Evolutionary conservation across 2,329 filamentous ascomycete genomes (phyloP), one percentile per base, ranked within the genome.

Genomic region (Monilinia vaccinii-corymbosi): DNA sequence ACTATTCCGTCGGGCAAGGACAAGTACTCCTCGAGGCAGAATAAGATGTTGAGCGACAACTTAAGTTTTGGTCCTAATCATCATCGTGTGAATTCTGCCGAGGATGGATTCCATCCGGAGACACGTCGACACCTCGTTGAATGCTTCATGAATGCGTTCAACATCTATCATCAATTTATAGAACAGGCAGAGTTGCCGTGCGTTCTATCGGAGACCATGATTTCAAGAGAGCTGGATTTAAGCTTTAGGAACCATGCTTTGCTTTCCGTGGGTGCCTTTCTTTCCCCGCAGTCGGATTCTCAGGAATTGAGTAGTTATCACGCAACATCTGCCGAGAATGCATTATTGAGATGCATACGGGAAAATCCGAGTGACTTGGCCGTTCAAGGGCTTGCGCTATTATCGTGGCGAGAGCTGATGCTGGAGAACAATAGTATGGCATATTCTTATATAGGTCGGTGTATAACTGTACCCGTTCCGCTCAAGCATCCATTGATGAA

Each of bases 141-240:
- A 31, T 40, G 34, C 28, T 52, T 40, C 16, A 40, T 28, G 49
- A 38, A 23, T 40, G 16, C 23, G 13, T 52, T 52, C 49, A 52
- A 52, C 40, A n/a, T 52, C 5, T 52, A 28, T n/a, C 49, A 52
- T 52, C 49, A 52, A 8, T 52, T 52, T 21, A n/a, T 52, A 52
- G 49, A 52, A 52, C 34, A 52, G n/a, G 34, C 9, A 28, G 34
- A 52, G 34, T 8, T 52, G 16, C 34, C 36, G 4, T 40, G 9
- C 16, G 18, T 52, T 40, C 16, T 52, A 14, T 40, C n/a, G 16
- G 23, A 52, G 16, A 52, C 34, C 34, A 40, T 6, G 7, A n/a
- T 52, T 23, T n/a, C 34, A 40, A 40, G 23, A 40, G 49, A 52
- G 16, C 23, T n/a, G 6, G 49, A 52, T n/a, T 52, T 40, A 16